Evolutionary conservation across 2,329 filamentous ascomycete species (phyloP), one percentile per base, ranked within the genome.

Genomic region (Neonectria coccinea): DNA sequence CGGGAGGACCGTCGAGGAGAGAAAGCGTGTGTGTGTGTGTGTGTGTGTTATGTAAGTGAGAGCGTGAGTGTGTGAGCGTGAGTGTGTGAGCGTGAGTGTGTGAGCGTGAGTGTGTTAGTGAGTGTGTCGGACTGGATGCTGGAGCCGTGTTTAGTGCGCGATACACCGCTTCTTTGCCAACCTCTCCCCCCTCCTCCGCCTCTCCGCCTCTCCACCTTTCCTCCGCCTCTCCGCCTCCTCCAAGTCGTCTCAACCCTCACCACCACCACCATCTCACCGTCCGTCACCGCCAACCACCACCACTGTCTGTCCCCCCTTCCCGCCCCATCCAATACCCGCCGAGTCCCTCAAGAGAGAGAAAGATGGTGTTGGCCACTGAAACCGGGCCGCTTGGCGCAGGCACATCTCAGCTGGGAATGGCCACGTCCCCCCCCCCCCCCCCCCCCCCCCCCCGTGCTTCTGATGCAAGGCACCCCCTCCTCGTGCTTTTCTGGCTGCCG

Each of bases 401-500:
- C 60, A 65, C 63, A 63, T 53, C 66, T 67, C 59, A 54, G 56
- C 61, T 69, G 63, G 59, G 58, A 63, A 67, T 54, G 62, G 56
- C 51, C 68, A 42, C 63, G 57, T 62, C 44, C 31, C 50, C 42
- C 50, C 56, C 66, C 48, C 14, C 12, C 22, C 5, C 61, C 12
- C 31, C 57, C 47, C 50, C 61, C 10, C 31, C 57, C 47, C 50
- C 56, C 68, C 48, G 41, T 44, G 53, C 44, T 54, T 58, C 62
- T 71, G 36, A 69, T 72, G 70, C 66, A 70, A 72, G 70, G 69
- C 63, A 71, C 66, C 61, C 66, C 61, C 41, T 59, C 47, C 56
- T 52, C 29, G 29, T 25, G 25, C 25, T 25, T 20, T 20, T 12
- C 18, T 44, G 41, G 42, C 33, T 47, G 59, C 45, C 45, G 39